Percentiles rank a stretch among this genome's conserved stretches.
Evolutionary conservation across 2,329 filamentous ascomycete species (phyloP).

Genomic region (Tolypocladium cylindrosporum): DNA sequence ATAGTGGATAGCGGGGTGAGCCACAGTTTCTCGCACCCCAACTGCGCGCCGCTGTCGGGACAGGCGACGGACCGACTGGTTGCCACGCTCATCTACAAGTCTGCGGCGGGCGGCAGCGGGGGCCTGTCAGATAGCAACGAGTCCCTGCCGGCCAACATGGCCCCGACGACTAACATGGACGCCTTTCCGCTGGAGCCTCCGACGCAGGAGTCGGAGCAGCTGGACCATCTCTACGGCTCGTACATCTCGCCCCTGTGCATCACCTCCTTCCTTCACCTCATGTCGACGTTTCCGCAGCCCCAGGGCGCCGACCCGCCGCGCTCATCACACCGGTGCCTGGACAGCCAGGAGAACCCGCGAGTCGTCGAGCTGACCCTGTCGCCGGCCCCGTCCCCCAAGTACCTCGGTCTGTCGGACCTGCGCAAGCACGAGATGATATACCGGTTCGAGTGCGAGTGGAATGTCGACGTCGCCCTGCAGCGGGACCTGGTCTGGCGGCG

Average conservation of each 20-base stretch:
- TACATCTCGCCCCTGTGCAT: slow-evolving; percentile 57
- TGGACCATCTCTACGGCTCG: slow-evolving; percentile 56
- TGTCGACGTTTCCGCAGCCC: slow-evolving; percentile 50
- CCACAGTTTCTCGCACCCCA: slow-evolving; percentile 53
- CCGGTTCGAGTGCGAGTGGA: slow-evolving; percentile 81
- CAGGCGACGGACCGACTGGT: slow-evolving; percentile 40
- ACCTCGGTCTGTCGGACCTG: slow-evolving; percentile 58
- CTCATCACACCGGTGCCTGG: slow-evolving; percentile 56
- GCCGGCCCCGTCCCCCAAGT: slow-evolving; percentile 49
- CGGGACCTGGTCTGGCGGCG: slow-evolving; percentile 62
- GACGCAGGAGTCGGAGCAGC: slow-evolving; percentile 41
- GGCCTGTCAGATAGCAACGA: slow-evolving; percentile 20
- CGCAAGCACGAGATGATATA: slow-evolving; percentile 74
- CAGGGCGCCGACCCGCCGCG: slow-evolving; percentile 40
- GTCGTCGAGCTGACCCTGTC: slow-evolving; percentile 59
- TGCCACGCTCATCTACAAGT: slow-evolving; percentile 56
- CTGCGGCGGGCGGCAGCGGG: slow-evolving; percentile 8
- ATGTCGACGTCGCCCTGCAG: slow-evolving; percentile 75
- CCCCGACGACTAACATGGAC: slow-evolving; percentile 48
- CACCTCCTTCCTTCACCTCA: slow-evolving; percentile 55
- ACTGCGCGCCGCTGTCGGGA: slow-evolving; percentile 46
- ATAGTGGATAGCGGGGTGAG: slow-evolving; percentile 53
- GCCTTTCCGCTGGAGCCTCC: slow-evolving; percentile 51
- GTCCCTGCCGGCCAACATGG: slow-evolving; percentile 40
- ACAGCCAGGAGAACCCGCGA: slow-evolving; percentile 46